Percentiles rank a stretch among this genome's conserved stretches.
Evolutionary conservation across 495 filamentous ascomycete genomes (phyloP).

Genomic region (Aspergillus ostianus): DNA sequence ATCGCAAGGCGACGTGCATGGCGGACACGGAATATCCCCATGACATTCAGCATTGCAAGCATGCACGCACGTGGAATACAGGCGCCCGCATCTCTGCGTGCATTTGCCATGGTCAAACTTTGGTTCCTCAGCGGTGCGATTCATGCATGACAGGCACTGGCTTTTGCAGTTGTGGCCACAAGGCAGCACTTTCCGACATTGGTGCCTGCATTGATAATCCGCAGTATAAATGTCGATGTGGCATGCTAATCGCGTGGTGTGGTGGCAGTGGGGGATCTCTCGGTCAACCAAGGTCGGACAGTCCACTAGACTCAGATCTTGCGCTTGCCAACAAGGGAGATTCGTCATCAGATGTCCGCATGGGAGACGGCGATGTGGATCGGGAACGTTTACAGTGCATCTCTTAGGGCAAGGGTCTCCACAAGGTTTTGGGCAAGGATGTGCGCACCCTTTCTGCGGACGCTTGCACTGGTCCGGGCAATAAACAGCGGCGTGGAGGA

Average conservation of each 20-base stretch:
- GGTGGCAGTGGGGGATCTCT: slow-evolving; percentile 51
- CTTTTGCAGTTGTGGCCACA: slow-evolving; percentile 64
- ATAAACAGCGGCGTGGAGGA: slow-evolving; percentile 59
- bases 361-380: slow-evolving; percentile 42
- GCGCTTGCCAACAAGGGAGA: slow-evolving; percentile 54
- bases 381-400: slow-evolving; percentile 42
- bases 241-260: slow-evolving; percentile 53
- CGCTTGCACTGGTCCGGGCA: slow-evolving; percentile 63
- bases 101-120: slow-evolving; percentile 50
- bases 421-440: slow-evolving; percentile 60
- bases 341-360: slow-evolving; percentile 57
- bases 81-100: slow-evolving; percentile 50
- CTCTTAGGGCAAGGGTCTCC: slow-evolving; percentile 54
- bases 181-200: slow-evolving; percentile 43
- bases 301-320: slow-evolving; percentile 33
- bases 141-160: slow-evolving; percentile 50
- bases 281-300: slow-evolving; percentile 43
- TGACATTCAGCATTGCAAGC: slow-evolving; percentile 56
- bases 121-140: slow-evolving; percentile 21
- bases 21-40: slow-evolving; percentile 46
- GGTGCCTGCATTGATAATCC: slow-evolving; percentile 42
- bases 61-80: slow-evolving; percentile 59
- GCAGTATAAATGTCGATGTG: slow-evolving; percentile 33
- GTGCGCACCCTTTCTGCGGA: slow-evolving; percentile 55
- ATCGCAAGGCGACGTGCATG: slow-evolving; percentile 57